Evolutionary conservation across 2,329 filamentous ascomycete species (phyloP).

Genomic region (Westerdykella ornata): DNA sequence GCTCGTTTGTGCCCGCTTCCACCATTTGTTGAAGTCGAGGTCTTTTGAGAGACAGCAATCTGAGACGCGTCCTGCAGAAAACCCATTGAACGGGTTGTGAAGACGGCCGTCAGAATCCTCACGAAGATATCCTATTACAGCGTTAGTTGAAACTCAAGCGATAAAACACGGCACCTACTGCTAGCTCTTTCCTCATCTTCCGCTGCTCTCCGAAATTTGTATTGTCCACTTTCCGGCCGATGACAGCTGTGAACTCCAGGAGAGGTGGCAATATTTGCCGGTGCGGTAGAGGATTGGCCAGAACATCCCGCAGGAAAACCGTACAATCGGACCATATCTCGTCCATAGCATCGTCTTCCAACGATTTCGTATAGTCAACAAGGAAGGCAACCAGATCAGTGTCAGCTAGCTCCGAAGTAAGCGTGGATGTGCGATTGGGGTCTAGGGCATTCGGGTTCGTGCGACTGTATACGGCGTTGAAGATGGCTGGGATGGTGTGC

Average conservation of each 20-base stretch:
- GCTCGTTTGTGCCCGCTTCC: conserved; percentile 39
- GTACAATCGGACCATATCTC: conserved; percentile 97
- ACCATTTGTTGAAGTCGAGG: conserved; percentile 23
- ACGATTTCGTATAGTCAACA: conserved; percentile 78
- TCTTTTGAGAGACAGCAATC: conserved; percentile 22
- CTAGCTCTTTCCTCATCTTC: conserved; percentile 83
- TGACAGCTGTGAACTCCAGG: conserved; percentile 78
- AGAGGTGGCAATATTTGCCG: conserved; percentile 80
- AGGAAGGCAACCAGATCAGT: conserved; percentile 81
- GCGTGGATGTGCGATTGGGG: conserved; percentile 70
- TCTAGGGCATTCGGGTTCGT: conserved; percentile 80
- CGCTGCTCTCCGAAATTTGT: conserved; percentile 94
- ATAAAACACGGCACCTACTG: conserved; percentile 57
- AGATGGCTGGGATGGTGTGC: conserved; percentile 85
- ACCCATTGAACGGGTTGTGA: conserved; percentile 76
- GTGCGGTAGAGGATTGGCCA: conserved; percentile 91
- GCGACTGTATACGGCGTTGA: conserved; percentile 92
- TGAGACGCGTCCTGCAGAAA: conserved; percentile 55
- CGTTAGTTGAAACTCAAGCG: conserved; percentile 13
- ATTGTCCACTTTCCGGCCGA: conserved; percentile 94
- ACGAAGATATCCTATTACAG: conserved; percentile 71
- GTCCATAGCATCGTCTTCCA: conserved; percentile 96
- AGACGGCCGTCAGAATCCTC: conserved; percentile 82
- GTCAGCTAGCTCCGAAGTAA: conserved; percentile 79
- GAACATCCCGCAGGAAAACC: conserved; percentile 78